Base-by-base conservation (phyloP, 2,329 filamentous ascomycete genomes). In the Alternaria postmessia region DNA sequence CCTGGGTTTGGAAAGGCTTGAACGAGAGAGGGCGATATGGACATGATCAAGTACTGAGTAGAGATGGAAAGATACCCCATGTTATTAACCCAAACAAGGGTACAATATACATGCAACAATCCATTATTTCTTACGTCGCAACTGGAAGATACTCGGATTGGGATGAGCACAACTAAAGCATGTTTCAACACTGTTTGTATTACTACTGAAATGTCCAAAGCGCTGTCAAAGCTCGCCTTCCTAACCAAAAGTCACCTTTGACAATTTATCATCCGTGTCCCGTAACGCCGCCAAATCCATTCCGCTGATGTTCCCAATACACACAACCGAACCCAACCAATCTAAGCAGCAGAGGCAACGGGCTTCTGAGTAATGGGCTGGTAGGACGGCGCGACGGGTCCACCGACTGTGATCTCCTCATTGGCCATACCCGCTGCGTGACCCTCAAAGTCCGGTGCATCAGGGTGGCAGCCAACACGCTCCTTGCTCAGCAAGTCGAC, bases 401-500 rank as follows among this genome's bases (percentile, higher is more conserved):
- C 70, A 30, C 69, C 73, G 44, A 76, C 69, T 26, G 70, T 62
- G 7, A 76, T 70, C 46, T 72, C 63, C 5, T 70, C 71, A 56
- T 69, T 68, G n/a, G 69, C 63, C 62, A 62, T 71, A 7, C 73
- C 70, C 5, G 70, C 49, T 8, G 70, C 70, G 54, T 75, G 73
- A 12, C 69, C 70, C 51, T 76, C 72, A 58, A 68, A 77, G 44
- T 80, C 76, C 4, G 71, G 69, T 51, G 77, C 60, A 48, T 74
- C 72, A 7, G 82, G 82, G 57, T 81, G 78, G 28, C 98, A 95
- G 72, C 93, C 95, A 54, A 99, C 93, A 75, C 95, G 91, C 86
- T 97, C 93, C 86, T 94, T 96, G 80, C 91, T 90, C 65, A 99
- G 83, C 68, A 98, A 87, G 78, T 98, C 94, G 22, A 97, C 91